Percentiles rank a stretch among this genome's conserved stretches.
phyloP scores from a whole-genome alignment of 306 rosid species.

The Inga leiocalycina region DNA sequence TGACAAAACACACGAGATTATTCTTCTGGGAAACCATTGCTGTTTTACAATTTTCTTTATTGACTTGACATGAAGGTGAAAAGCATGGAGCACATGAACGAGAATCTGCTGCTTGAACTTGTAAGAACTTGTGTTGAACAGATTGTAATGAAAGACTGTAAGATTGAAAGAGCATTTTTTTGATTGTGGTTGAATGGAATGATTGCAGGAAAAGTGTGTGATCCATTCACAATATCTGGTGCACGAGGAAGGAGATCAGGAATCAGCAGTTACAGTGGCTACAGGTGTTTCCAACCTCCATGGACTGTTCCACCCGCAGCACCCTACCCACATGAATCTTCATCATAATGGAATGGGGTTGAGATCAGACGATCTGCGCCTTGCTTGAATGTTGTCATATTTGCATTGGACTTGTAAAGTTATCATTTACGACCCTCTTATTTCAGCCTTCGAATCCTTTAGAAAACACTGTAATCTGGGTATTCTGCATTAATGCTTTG shows the following conservation, averaged over 20 bases:
- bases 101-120: slow-evolving; percentile 41
- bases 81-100: slow-evolving; percentile 53
- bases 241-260: slow-evolving; percentile 10
- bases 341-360: background rate
- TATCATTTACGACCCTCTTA: background rate
- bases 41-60: background rate
- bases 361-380: background rate
- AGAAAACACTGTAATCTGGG: background rate
- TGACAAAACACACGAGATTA: background rate
- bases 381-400: background rate
- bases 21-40: background rate
- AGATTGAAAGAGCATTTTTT: background rate
- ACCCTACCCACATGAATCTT: background rate
- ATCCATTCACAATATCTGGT: slow-evolving; percentile 48
- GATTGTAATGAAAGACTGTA: background rate
- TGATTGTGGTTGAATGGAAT: slow-evolving; percentile 13
- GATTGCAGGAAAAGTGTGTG: slow-evolving; percentile 52
- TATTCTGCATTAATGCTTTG: background rate
- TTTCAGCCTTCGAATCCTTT: background rate
- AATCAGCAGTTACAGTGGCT: background rate
- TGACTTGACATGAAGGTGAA: slow-evolving; percentile 18
- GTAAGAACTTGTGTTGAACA: background rate
- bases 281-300: background rate
- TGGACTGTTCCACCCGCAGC: background rate
- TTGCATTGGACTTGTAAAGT: background rate